Conservation (phyloP, 768 basidiomycete genomes). For the Boletus tomentosulus region DNA sequence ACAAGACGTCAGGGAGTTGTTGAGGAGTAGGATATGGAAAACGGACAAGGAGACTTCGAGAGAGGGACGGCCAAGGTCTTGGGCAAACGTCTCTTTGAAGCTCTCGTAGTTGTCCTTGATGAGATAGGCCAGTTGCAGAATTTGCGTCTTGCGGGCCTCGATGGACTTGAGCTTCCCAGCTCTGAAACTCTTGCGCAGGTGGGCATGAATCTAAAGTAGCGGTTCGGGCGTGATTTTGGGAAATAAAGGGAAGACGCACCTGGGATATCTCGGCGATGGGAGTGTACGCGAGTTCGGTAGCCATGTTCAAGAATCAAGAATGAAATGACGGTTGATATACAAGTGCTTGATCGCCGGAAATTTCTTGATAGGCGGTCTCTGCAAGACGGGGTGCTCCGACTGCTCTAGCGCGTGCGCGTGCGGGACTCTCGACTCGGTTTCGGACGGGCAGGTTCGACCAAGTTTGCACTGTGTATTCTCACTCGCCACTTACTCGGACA, state of each 20-base stretch:
- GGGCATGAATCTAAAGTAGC: constrained; percentile 47
- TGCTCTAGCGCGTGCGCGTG: no score
- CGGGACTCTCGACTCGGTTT: no score
- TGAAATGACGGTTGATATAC: no score
- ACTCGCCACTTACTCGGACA: no score
- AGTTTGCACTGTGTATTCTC: no score
- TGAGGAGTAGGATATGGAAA: constrained; percentile 15
- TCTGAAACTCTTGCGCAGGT: constrained; percentile 54
- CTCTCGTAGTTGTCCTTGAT: constrained; percentile 65
- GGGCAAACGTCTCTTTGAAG: constrained; percentile 53
- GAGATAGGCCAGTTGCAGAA: constrained; percentile 70
- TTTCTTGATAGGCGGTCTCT: no score
- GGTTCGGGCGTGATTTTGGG: not conserved
- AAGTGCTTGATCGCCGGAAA: no score
- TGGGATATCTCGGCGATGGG: constrained; percentile 50
- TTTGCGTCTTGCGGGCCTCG: constrained; percentile 67
- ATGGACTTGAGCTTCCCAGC: constrained; percentile 65
- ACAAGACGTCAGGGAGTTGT: not conserved
- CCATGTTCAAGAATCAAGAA: constrained; percentile 8
- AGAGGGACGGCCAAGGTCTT: constrained; percentile 61
- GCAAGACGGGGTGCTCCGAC: no score
- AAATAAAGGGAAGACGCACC: constrained; percentile 28
- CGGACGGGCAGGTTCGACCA: no score
- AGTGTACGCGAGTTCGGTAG: constrained; percentile 40
- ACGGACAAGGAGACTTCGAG: constrained; percentile 55